Percentiles rank a stretch among this genome's conserved stretches.
phyloP scores from a whole-genome alignment of 805 yeast genomes.

The Millerago galiae region DNA sequence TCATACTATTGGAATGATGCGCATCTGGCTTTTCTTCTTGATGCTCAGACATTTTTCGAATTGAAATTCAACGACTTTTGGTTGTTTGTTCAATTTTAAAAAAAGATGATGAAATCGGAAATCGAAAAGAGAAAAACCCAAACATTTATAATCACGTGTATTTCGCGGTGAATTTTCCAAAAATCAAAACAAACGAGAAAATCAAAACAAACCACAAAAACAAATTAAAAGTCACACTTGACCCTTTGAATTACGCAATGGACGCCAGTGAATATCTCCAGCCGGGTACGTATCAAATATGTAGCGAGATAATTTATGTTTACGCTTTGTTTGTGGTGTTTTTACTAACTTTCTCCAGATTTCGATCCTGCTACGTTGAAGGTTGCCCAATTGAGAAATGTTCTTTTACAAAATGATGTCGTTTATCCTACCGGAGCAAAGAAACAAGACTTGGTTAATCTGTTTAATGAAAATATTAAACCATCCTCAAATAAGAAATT shows the following conservation, averaged over 20 bases:
- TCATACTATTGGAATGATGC: conserved; percentile 37
- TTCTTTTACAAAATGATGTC: conserved; percentile 60
- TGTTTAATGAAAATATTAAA: conserved; percentile 49
- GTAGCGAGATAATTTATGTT: conserved; percentile 13
- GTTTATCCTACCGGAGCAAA: conserved; percentile 55
- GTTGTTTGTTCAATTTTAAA: no score
- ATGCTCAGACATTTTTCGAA: conserved; percentile 15
- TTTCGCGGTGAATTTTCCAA: background rate
- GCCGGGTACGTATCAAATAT: conserved; percentile 42
- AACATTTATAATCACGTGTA: no score
- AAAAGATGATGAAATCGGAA: no score
- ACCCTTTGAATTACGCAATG: conserved; percentile 19
- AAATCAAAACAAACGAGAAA: conserved; percentile 1
- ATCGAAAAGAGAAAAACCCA: no score
- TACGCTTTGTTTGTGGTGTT: background rate
- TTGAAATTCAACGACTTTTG: background rate
- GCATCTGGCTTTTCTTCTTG: conserved; percentile 21
- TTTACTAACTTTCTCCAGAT: conserved; percentile 26
- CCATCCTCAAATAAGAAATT: conserved; percentile 41
- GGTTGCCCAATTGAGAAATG: conserved; percentile 63
- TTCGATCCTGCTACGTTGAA: conserved; percentile 63
- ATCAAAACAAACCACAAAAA: background rate
- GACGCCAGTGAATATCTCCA: conserved; percentile 31
- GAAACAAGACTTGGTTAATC: conserved; percentile 55
- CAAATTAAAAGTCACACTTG: background rate